Conservation (phyloP, 495 filamentous ascomycete species). For the Hyaloscypha variabilis region DNA sequence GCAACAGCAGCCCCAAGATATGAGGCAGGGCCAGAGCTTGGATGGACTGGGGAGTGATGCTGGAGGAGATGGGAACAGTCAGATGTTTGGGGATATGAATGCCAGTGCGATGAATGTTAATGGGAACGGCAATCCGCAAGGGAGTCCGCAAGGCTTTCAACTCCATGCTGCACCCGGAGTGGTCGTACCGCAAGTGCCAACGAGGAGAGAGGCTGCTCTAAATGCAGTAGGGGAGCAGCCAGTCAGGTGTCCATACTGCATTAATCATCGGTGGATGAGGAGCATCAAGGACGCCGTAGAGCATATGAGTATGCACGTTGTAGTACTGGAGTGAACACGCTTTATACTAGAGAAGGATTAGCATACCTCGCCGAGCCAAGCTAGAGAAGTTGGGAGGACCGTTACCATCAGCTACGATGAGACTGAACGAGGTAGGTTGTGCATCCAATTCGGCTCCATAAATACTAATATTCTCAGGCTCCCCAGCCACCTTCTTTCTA, state of each 20-base stretch:
- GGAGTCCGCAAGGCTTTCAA: slow-evolving; percentile 17
- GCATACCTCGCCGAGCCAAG: too few relatives aligned
- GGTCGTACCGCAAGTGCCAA: slow-evolving; percentile 24
- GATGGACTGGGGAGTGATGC: slow-evolving; percentile 26
- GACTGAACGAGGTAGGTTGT: not conserved
- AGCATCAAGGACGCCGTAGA: slow-evolving; percentile 61
- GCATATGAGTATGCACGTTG: slow-evolving; percentile 60
- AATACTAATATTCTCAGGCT: not conserved
- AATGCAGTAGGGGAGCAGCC: slow-evolving; percentile 48
- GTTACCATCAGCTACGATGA: not conserved
- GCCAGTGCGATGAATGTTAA: slow-evolving; percentile 6
- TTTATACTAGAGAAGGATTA: not conserved
- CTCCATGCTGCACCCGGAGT: slow-evolving; percentile 28
- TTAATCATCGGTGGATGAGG: slow-evolving; percentile 58
- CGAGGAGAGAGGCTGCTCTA: slow-evolving; percentile 27
- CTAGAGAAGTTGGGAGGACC: not conserved
- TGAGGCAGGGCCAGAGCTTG: slow-evolving; percentile 18
- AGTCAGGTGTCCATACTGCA: slow-evolving; percentile 57
- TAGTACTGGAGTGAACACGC: slow-evolving; percentile 38
- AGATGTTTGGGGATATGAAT: slow-evolving; percentile 28
- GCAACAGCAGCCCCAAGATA: slow-evolving; percentile 3
- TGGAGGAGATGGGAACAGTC: slow-evolving; percentile 21
- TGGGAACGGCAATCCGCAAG: not conserved
- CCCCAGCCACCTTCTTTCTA: not conserved
- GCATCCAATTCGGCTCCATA: not conserved